Conservation (phyloP, 768 basidiomycete genomes). For the Suillus alpinus region DNA sequence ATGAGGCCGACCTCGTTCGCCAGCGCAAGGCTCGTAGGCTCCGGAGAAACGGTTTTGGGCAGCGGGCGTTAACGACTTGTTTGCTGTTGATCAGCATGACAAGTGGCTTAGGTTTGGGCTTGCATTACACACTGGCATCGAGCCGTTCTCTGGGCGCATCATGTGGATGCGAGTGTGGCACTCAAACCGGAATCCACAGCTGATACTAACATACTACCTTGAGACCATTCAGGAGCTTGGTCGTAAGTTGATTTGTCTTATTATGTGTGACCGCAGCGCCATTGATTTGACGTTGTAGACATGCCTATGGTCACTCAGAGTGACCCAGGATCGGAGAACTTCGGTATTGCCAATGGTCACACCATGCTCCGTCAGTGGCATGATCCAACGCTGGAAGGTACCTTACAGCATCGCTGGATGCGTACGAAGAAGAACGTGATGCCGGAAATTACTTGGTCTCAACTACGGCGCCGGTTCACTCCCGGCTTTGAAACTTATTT, state of each 20-base stretch:
- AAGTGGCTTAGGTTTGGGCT: slow-evolving; percentile 43
- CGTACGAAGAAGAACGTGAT: slow-evolving; percentile 26
- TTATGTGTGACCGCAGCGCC: slow-evolving; percentile 2
- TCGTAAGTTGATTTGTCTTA: slow-evolving; percentile 14
- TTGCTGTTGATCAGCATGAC: slow-evolving; percentile 43
- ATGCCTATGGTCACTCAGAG: slow-evolving; percentile 42
- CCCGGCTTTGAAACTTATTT: slow-evolving; percentile 16
- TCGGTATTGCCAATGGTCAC: slow-evolving; percentile 42
- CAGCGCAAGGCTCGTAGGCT: slow-evolving; percentile 19
- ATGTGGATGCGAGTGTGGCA: slow-evolving; percentile 26
- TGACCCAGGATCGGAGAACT: slow-evolving; percentile 44
- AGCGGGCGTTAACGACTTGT: slow-evolving; percentile 41
- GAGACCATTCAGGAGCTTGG: slow-evolving; percentile 13
- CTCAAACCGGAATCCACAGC: slow-evolving; percentile 21
- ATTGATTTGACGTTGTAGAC: slow-evolving; percentile 13
- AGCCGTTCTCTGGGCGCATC: slow-evolving; percentile 18
- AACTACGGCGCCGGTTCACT: slow-evolving; percentile 6
- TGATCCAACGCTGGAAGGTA: slow-evolving; percentile 36
- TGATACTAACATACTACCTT: slow-evolving; percentile 20
- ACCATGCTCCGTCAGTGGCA: slow-evolving; percentile 36
- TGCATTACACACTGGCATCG: slow-evolving; percentile 21
- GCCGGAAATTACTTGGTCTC: slow-evolving; percentile 22
- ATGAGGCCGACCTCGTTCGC: slow-evolving; percentile 22
- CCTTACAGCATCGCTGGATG: slow-evolving; percentile 41
- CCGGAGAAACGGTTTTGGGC: slow-evolving; percentile 31